Evolutionary conservation across 345 rosid species (phyloP).

Genomic region (Dipteronia dyeriana): DNA sequence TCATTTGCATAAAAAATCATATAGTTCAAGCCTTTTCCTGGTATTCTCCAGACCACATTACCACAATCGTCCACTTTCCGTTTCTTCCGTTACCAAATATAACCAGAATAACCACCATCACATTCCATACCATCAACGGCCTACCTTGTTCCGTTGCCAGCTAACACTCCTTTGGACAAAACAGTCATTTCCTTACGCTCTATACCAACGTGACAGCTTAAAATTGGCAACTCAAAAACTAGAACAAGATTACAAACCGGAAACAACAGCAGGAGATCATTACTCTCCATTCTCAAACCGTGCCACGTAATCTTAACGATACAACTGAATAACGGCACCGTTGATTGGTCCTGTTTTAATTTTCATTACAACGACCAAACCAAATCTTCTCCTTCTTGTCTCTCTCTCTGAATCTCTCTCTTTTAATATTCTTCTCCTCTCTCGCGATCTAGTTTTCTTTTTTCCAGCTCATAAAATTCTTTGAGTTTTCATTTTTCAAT

Average conservation of each 20-base stretch:
- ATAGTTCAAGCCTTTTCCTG: neutral
- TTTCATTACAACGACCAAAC: neutral
- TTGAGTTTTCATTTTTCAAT: constrained; percentile 14
- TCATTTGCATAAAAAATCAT: neutral
- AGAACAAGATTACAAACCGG: constrained; percentile 1
- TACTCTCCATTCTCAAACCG: neutral
- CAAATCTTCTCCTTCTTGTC: neutral
- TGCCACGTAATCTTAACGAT: neutral
- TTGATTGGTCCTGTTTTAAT: neutral
- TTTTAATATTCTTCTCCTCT: neutral
- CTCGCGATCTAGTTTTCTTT: neutral
- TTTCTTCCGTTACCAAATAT: neutral
- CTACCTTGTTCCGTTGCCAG: neutral
- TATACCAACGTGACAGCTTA: neutral
- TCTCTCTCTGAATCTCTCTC: neutral
- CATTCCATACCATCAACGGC: neutral
- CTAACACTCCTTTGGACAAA: too few relatives aligned
- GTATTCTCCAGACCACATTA: neutral
- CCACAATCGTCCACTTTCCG: neutral
- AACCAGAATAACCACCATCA: neutral
- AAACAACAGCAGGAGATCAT: neutral
- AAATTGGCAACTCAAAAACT: neutral
- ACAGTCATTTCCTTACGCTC: neutral
- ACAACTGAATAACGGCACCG: neutral
- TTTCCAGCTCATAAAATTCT: neutral